Evolutionary conservation across 2,329 filamentous ascomycete genomes (phyloP).

Genomic region (Neonectria coccinea): DNA sequence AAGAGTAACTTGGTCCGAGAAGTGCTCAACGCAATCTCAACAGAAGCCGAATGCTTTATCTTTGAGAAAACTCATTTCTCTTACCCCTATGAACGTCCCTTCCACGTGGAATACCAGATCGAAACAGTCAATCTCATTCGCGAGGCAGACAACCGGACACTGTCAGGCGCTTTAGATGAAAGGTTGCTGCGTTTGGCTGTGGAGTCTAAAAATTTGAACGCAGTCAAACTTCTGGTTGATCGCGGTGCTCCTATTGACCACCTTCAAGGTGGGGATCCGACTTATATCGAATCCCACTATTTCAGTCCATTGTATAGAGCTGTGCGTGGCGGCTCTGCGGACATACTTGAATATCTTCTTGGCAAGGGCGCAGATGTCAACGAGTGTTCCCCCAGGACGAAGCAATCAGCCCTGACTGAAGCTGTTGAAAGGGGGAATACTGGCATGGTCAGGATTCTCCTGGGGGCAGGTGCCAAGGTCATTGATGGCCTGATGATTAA

Average conservation of each 20-base stretch:
- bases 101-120: not conserved
- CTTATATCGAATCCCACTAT: no score
- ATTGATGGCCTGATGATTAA: not conserved
- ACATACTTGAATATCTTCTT: not conserved
- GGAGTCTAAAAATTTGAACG: not conserved
- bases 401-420: not conserved
- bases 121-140: not conserved
- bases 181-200: not conserved
- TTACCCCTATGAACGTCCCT: not conserved
- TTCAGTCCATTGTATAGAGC: not conserved
- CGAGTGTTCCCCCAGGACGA: not conserved
- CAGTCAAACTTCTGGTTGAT: not conserved
- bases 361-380: slow-evolving; percentile 1
- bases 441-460: not conserved
- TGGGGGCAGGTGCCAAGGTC: not conserved
- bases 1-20: not conserved
- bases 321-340: not conserved
- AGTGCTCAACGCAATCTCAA: not conserved
- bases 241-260: not conserved
- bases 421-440: not conserved
- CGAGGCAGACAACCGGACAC: not conserved
- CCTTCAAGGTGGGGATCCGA: no score
- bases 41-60: not conserved
- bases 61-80: no score
- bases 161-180: not conserved